These are phyloP conservation scores for Linanthus parryae DNA, from an alignment of 148 eudicot species.

Conservation along the genomic window DNA sequence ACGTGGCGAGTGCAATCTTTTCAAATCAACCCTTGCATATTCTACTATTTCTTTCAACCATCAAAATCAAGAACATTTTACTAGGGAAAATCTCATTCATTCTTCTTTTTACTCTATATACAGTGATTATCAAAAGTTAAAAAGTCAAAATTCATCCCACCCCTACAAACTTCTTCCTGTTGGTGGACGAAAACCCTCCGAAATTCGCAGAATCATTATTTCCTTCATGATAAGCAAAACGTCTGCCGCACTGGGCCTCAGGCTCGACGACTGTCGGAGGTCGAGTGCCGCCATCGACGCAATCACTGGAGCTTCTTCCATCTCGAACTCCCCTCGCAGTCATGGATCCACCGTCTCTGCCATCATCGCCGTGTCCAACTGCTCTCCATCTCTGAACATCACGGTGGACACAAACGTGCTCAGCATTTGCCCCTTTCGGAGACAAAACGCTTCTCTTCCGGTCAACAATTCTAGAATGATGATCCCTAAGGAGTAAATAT, in stretches of 20 bases:
- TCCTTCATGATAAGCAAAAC: conserved; percentile 32
- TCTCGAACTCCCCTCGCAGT: conserved; percentile 18
- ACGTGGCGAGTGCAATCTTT: no score
- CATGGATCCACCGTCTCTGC: conserved; percentile 46
- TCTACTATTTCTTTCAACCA: no score
- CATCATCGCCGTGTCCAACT: conserved; percentile 6
- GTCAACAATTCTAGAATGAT: conserved; percentile 64
- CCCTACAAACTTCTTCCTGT: no score
- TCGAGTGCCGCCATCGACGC: conserved; percentile 38
- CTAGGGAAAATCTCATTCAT: no score
- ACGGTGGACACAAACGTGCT: conserved; percentile 24
- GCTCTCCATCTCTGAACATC: neutral
- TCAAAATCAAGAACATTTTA: no score
- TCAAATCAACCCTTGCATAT: no score
- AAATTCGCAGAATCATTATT: no score
- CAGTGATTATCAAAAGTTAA: no score
- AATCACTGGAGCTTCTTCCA: conserved; percentile 40
- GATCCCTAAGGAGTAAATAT: conserved; percentile 70
- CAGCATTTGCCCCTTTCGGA: conserved; percentile 35
- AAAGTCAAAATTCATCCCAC: no score
- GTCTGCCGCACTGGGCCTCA: conserved; percentile 61
- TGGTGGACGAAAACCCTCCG: no score
- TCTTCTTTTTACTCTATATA: no score
- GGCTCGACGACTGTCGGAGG: conserved; percentile 42
- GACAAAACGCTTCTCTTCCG: conserved; percentile 55